Evolutionary conservation across 116 monocot genomes (phyloP), one percentile per base, ranked within the genome.

Genomic region (Cymodocea nodosa): DNA sequence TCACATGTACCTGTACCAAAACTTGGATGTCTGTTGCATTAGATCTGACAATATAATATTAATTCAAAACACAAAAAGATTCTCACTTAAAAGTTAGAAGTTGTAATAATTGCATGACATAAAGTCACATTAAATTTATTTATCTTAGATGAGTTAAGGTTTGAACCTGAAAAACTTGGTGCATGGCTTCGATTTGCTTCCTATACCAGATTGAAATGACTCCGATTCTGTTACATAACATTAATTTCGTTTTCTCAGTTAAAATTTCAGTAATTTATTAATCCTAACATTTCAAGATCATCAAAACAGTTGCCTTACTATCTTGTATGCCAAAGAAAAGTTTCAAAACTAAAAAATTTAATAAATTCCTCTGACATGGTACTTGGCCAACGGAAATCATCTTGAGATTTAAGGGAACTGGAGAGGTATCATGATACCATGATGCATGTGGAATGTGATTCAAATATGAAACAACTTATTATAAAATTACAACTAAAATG

Each of bases 141-240:
- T 62, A 74, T 90, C 52, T 79, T 81, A 61, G 56, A 20, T 50
- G 59, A 70, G 73, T 68, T 78, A 69, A 73, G 69, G 69, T 73
- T 69, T 68, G 68, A 78, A 78, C 78, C 78, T 78, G 73, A 78
- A 78, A 78, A 78, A 78, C 69, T 78, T 78, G 57, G 73, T 78
- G 78, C 78, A 78, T 52, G 78, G 78, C 73, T 78, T 78, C 68
- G 69, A 78, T 78, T 78, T 78, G 78, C 78, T 78, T 73, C 78
- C 78, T 78, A 73, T 64, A 78, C 73, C 78, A 73, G 73, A 59
- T 78, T 76, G 76, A 49, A 56, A 64, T 37, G 71, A 77, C 66
- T 77, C 73, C 65, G 35, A 64, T 52, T 78, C 78, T 78, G 78
- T 78, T 73, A 35, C 78, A 78, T 73, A 13, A 65, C 68, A 73